Percentiles rank a stretch among this genome's conserved stretches.
These are phyloP conservation scores for Inga leiocalycina DNA, from an alignment of 306 rosid species.

Conservation along the genomic window DNA sequence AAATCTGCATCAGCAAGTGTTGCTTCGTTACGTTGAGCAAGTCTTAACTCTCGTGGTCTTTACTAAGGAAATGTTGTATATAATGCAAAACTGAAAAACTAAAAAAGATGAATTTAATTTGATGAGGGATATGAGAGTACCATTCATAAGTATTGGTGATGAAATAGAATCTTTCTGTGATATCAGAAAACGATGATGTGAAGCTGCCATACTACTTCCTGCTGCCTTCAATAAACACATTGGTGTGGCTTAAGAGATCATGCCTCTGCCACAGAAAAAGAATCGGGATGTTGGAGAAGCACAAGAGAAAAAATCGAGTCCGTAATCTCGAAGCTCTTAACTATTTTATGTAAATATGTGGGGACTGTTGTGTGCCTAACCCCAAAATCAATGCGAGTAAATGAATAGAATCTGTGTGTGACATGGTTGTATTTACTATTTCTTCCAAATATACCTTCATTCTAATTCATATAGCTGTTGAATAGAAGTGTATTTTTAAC, in stretches of 20 bases:
- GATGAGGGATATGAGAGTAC: constrained; percentile 10
- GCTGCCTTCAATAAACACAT: background rate
- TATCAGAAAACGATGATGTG: background rate
- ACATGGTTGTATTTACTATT: background rate
- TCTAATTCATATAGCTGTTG: background rate
- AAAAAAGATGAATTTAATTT: background rate
- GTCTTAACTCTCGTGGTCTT: background rate
- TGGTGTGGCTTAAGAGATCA: background rate
- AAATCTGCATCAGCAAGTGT: background rate
- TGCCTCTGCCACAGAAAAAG: background rate
- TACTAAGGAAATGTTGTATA: constrained; percentile 1
- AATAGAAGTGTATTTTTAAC: background rate
- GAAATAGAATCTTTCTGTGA: background rate
- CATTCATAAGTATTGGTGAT: constrained; percentile 14
- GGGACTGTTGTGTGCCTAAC: constrained; percentile 22
- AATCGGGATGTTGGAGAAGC: background rate
- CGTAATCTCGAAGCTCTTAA: constrained; percentile 10
- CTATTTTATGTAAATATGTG: constrained; percentile 40
- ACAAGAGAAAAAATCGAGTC: background rate
- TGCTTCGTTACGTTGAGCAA: constrained; percentile 15
- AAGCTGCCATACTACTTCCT: background rate
- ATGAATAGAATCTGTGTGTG: constrained; percentile 23
- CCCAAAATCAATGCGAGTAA: constrained; percentile 13
- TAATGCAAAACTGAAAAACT: background rate
- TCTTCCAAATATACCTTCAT: background rate